These are phyloP conservation scores for Fusarium tricinctum DNA, from an alignment of 2,329 filamentous ascomycete genomes.

Conservation along the genomic window DNA sequence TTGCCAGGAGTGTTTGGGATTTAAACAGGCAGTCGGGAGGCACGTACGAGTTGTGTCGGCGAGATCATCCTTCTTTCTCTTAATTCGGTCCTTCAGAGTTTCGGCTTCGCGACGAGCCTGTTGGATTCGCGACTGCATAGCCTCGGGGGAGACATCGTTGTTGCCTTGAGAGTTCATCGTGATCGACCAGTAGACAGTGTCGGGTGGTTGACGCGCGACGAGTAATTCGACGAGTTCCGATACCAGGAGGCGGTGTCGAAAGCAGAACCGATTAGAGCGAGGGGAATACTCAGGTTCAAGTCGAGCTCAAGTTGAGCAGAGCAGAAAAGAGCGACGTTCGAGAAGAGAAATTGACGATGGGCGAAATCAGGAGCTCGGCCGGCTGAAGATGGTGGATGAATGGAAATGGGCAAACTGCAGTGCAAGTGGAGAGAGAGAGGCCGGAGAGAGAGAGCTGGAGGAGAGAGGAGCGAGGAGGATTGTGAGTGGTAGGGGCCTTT, in stretches of 20 bases:
- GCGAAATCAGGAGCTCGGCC: constrained; percentile 46
- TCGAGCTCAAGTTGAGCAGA: constrained; percentile 44
- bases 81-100: constrained; percentile 97
- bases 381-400: constrained; percentile 47
- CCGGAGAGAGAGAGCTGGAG: constrained; percentile 45
- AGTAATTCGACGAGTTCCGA: constrained; percentile 33
- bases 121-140: constrained; percentile 94
- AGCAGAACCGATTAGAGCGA: constrained; percentile 23
- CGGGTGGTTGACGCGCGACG: constrained; percentile 29
- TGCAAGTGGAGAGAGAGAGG: constrained; percentile 55
- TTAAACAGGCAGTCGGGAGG: constrained; percentile 20
- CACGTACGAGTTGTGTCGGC: constrained; percentile 96
- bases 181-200: constrained; percentile 35
- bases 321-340: constrained; percentile 44
- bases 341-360: constrained; percentile 39
- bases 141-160: constrained; percentile 77
- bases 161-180: constrained; percentile 70
- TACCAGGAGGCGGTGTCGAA: constrained; percentile 38
- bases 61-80: constrained; percentile 99
- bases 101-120: constrained; percentile 97
- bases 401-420: constrained; percentile 49
- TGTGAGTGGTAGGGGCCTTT: constrained; percentile 46
- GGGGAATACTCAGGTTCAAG: constrained; percentile 43
- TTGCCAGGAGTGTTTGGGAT: constrained; percentile 2
- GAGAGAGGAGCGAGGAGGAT: constrained; percentile 46